Percentiles rank a stretch among this genome's conserved stretches.
These are phyloP conservation scores for Chalaropsis thielavioides DNA, from an alignment of 2,329 filamentous ascomycete species.

Conservation along the genomic window DNA sequence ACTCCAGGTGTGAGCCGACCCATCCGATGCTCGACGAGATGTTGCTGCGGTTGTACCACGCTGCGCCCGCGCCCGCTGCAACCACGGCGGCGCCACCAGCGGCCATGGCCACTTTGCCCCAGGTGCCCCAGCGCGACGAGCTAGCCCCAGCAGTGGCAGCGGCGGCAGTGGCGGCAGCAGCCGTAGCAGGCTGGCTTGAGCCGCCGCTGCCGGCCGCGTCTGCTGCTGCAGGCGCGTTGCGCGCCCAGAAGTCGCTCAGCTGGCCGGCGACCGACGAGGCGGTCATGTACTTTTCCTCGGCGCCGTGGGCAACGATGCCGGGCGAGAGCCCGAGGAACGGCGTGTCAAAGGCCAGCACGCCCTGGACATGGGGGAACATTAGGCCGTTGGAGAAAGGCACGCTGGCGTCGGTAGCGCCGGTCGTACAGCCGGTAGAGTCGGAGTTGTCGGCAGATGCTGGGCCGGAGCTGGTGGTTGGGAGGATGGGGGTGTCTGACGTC, in stretches of 20 bases:
- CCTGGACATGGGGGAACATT: slow-evolving; percentile 90
- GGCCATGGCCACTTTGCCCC: slow-evolving; percentile 74
- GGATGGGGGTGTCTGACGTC: slow-evolving; percentile 39
- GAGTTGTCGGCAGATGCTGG: neutral
- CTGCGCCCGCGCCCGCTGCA: slow-evolving; percentile 66
- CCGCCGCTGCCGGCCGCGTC: slow-evolving; percentile 20
- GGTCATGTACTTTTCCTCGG: slow-evolving; percentile 72
- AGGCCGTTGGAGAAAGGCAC: slow-evolving; percentile 31
- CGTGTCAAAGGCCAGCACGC: slow-evolving; percentile 84
- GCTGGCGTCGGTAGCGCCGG: slow-evolving; percentile 21
- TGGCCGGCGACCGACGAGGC: slow-evolving; percentile 54
- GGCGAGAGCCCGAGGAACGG: slow-evolving; percentile 75
- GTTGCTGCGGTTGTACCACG: slow-evolving; percentile 73
- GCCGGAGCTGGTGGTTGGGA: slow-evolving; percentile 31
- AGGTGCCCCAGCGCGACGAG: slow-evolving; percentile 52
- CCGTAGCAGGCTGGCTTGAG: neutral
- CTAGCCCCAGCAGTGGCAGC: slow-evolving; percentile 24
- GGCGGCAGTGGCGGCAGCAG: slow-evolving; percentile 19
- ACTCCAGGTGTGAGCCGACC: slow-evolving; percentile 83
- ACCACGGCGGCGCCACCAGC: slow-evolving; percentile 74
- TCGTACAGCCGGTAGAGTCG: slow-evolving; percentile 9
- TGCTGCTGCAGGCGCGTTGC: slow-evolving; percentile 24
- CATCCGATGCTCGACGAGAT: slow-evolving; percentile 63
- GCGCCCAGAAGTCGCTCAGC: slow-evolving; percentile 51
- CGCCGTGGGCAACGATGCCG: slow-evolving; percentile 69